A percentile compares a stretch with the other conserved stretches of the same genome.
phyloP scores from a whole-genome alignment of 108 stramenopile species.

The Cyclotella atomus region DNA sequence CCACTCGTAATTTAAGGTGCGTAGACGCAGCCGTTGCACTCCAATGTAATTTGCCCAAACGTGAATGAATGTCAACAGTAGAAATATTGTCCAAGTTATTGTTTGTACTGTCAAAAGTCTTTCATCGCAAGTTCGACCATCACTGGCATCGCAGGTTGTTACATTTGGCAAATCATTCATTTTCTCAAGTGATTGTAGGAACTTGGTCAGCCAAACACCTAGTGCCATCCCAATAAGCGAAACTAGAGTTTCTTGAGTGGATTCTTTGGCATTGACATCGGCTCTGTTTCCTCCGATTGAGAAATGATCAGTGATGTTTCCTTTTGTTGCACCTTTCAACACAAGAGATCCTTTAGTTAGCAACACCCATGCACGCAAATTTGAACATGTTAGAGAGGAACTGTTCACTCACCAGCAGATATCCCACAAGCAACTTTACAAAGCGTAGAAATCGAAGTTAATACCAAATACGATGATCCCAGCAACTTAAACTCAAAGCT shows the following conservation, averaged over 20 bases:
- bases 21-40: slow-evolving; percentile 74
- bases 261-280: slow-evolving; percentile 94
- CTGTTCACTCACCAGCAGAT: slow-evolving; percentile 63
- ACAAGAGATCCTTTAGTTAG: no score
- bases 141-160: neutral
- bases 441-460: slow-evolving; percentile 69
- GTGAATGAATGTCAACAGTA: slow-evolving; percentile 81
- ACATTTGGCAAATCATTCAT: slow-evolving; percentile 5
- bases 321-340: slow-evolving; percentile 22
- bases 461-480: slow-evolving; percentile 47
- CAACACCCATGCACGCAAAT: neutral
- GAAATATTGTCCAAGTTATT: slow-evolving; percentile 83
- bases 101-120: slow-evolving; percentile 18
- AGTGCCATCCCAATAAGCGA: slow-evolving; percentile 89
- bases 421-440: slow-evolving; percentile 93
- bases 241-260: slow-evolving; percentile 95
- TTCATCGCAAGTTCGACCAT: neutral
- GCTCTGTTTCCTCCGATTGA: slow-evolving; percentile 85
- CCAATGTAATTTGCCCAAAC: slow-evolving; percentile 93
- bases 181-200: slow-evolving; percentile 53
- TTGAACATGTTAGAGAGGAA: neutral
- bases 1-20: slow-evolving; percentile 78
- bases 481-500: slow-evolving; percentile 7
- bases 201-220: slow-evolving; percentile 65
- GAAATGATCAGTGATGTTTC: slow-evolving; percentile 87